Conservation (phyloP, 2,329 filamentous ascomycete genomes). For the Pseudogymnoascus sp. region DNA sequence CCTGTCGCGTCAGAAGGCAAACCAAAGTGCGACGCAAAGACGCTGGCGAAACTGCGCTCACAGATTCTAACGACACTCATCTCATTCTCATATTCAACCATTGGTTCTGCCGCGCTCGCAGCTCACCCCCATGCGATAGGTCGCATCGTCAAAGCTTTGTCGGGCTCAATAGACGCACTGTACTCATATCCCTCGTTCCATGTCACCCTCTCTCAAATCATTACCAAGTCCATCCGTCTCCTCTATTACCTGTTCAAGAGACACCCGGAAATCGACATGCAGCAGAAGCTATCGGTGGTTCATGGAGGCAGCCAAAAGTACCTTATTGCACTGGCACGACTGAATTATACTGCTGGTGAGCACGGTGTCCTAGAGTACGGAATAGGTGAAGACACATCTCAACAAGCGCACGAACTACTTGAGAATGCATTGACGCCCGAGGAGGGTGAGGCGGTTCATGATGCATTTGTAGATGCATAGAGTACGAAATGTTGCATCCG, state of each 20-base stretch:
- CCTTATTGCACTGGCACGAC: slow-evolving; percentile 68
- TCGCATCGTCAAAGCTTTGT: slow-evolving; percentile 66
- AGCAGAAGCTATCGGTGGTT: slow-evolving; percentile 62
- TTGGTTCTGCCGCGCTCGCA: slow-evolving; percentile 61
- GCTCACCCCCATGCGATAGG: slow-evolving; percentile 64
- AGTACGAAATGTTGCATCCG: slow-evolving; percentile 11
- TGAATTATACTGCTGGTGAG: slow-evolving; percentile 73
- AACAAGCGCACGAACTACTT: slow-evolving; percentile 74
- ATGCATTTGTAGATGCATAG: slow-evolving; percentile 23
- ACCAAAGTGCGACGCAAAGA: slow-evolving; percentile 23
- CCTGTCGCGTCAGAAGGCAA: slow-evolving; percentile 30
- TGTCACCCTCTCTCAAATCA: slow-evolving; percentile 34
- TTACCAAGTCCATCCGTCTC: slow-evolving; percentile 56
- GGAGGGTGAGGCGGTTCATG: slow-evolving; percentile 53
- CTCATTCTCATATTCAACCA: slow-evolving; percentile 55
- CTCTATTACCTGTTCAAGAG: slow-evolving; percentile 52
- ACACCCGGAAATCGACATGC: slow-evolving; percentile 63
- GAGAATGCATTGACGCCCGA: slow-evolving; percentile 78
- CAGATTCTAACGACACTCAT: slow-evolving; percentile 47
- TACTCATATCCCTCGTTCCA: slow-evolving; percentile 41
- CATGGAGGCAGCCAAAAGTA: slow-evolving; percentile 76
- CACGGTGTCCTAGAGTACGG: slow-evolving; percentile 70
- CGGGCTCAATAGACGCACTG: slow-evolving; percentile 61
- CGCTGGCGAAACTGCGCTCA: slow-evolving; percentile 26
- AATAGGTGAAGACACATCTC: slow-evolving; percentile 70